A percentile compares a stretch with the other conserved stretches of the same genome.
These are phyloP conservation scores for Monosporascus ibericus DNA, from an alignment of 2,329 filamentous ascomycete species.

Conservation along the genomic window DNA sequence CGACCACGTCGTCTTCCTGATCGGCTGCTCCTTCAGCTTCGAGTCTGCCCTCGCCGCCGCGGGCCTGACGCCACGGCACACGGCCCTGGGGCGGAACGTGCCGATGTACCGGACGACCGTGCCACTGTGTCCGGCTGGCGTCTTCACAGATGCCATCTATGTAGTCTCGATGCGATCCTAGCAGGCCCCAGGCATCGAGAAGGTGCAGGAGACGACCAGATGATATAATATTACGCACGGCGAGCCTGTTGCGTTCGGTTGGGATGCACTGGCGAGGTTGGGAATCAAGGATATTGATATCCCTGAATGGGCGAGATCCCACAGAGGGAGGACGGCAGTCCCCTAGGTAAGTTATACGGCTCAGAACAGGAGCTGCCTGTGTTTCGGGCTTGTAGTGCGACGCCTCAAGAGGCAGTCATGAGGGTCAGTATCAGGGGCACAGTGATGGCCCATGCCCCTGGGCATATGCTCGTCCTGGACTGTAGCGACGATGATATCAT, in stretches of 20 bases:
- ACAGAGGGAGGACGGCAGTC: constrained; percentile 33
- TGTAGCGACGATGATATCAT: constrained; percentile 33
- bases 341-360: constrained; percentile 23
- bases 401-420: constrained; percentile 59
- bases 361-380: constrained; percentile 44
- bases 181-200: constrained; percentile 38
- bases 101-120: constrained; percentile 57
- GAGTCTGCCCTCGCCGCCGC: constrained; percentile 48
- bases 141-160: constrained; percentile 47
- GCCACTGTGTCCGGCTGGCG: constrained; percentile 49
- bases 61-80: constrained; percentile 47
- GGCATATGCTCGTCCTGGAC: constrained; percentile 57
- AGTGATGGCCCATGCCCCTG: constrained; percentile 56
- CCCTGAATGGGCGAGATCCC: constrained; percentile 51
- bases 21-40: constrained; percentile 61
- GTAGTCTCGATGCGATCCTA: constrained; percentile 63
- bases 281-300: constrained; percentile 47
- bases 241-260: constrained; percentile 60
- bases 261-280: constrained; percentile 45
- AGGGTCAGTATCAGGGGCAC: constrained; percentile 45
- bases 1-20: constrained; percentile 55
- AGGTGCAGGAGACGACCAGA: constrained; percentile 49
- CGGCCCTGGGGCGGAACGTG: constrained; percentile 41
- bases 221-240: constrained; percentile 53
- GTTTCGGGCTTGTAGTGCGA: constrained; percentile 62